Evolutionary conservation across 495 filamentous ascomycete genomes (phyloP).

Genomic region (Letharia lupina): DNA sequence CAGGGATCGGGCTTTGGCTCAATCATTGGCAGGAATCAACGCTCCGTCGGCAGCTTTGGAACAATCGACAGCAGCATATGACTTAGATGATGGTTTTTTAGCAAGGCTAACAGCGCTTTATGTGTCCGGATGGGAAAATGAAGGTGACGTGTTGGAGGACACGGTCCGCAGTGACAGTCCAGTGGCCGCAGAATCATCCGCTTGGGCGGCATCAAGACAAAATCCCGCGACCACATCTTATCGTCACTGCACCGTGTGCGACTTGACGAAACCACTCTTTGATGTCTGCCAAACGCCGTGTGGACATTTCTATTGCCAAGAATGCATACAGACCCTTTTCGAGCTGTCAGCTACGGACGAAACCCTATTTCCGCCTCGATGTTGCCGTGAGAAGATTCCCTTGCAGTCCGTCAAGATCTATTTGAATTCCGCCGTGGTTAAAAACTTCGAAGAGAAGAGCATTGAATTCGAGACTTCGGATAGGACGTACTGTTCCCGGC

Average conservation of each 20-base stretch:
- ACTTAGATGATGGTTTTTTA: no score
- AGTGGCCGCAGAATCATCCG: slow-evolving; percentile 23
- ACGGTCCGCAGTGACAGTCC: background rate
- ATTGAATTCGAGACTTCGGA: slow-evolving; percentile 39
- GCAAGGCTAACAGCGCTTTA: no score
- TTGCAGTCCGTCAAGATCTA: slow-evolving; percentile 28
- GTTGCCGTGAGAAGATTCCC: slow-evolving; percentile 38
- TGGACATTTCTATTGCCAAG: slow-evolving; percentile 40
- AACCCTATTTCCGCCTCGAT: slow-evolving; percentile 44
- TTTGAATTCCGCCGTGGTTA: slow-evolving; percentile 28
- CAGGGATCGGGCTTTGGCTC: no score
- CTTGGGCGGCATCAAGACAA: slow-evolving; percentile 22
- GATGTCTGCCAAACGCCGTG: slow-evolving; percentile 22
- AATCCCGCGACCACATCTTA: background rate
- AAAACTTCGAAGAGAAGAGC: slow-evolving; percentile 33
- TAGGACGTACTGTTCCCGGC: slow-evolving; percentile 40
- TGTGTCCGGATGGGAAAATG: background rate
- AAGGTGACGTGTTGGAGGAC: background rate
- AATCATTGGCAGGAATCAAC: no score
- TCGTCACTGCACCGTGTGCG: slow-evolving; percentile 15
- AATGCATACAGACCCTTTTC: slow-evolving; percentile 39
- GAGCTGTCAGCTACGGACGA: slow-evolving; percentile 37
- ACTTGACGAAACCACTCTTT: slow-evolving; percentile 3
- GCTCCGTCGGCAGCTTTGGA: no score
- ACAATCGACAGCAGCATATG: no score